Percentiles rank a stretch among this genome's conserved stretches.
Evolutionary conservation across 495 filamentous ascomycete species (phyloP).

Genomic region (Durotheca rogersii): DNA sequence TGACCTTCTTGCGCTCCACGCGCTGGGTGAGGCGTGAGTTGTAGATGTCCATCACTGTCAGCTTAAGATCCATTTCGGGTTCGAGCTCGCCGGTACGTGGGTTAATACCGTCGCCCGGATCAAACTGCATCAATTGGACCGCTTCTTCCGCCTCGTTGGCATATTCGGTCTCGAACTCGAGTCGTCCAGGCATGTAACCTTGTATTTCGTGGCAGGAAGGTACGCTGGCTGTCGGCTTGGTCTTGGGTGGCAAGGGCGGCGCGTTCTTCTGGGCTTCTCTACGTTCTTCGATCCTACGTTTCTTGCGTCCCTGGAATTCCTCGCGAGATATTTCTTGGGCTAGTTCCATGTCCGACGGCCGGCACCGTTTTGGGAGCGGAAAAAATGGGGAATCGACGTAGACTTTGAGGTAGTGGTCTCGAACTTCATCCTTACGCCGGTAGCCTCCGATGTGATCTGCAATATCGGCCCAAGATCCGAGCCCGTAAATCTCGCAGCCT

Average conservation of each 20-base stretch:
- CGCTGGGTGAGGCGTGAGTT: constrained; percentile 87
- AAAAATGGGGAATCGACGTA: constrained; percentile 82
- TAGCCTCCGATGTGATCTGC: constrained; percentile 97
- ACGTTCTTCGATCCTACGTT: constrained; percentile 87
- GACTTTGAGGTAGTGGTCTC: constrained; percentile 85
- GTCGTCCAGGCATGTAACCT: constrained; percentile 95
- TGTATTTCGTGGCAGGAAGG: constrained; percentile 96
- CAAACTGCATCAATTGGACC: constrained; percentile 97
- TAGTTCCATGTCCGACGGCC: constrained; percentile 74
- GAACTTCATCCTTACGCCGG: constrained; percentile 89
- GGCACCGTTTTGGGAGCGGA: constrained; percentile 79
- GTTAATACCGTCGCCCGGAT: constrained; percentile 89
- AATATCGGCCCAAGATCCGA: constrained; percentile 97
- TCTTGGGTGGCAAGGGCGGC: constrained; percentile 81
- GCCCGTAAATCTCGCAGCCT: constrained; percentile 94
- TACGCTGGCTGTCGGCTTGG: constrained; percentile 91
- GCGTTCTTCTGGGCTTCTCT: constrained; percentile 86
- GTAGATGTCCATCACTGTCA: constrained; percentile 98
- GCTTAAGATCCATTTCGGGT: constrained; percentile 93
- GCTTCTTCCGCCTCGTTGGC: constrained; percentile 98
- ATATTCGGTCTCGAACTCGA: constrained; percentile 98
- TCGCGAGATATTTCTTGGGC: constrained; percentile 80
- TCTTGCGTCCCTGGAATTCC: constrained; percentile 91
- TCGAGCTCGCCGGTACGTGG: constrained; percentile 78
- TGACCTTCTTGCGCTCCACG: constrained; percentile 93